A percentile compares a stretch with the other conserved stretches of the same genome.
Evolutionary conservation across 768 basidiomycete species (phyloP).

Genomic region (Cubamyces lactineus): DNA sequence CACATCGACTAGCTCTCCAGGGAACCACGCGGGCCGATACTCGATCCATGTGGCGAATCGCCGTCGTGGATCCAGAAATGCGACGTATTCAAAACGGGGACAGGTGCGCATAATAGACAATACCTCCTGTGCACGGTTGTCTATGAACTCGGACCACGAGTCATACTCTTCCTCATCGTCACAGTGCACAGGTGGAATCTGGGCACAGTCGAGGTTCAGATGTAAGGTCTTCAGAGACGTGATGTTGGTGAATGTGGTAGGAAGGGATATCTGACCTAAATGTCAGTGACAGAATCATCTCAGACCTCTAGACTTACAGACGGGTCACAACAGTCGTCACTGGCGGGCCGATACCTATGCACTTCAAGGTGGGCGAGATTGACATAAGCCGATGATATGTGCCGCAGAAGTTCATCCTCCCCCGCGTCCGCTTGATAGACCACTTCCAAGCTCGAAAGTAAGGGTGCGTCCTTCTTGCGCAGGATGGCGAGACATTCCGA

Average conservation of each 20-base stretch:
- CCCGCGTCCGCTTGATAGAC: not conserved
- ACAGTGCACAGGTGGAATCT: not conserved
- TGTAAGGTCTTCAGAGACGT: not conserved
- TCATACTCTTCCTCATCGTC: not conserved
- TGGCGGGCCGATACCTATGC: not conserved
- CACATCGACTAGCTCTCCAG: no score
- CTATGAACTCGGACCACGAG: not conserved
- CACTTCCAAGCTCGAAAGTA: not conserved
- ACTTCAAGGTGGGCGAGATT: not conserved
- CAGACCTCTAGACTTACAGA: not conserved
- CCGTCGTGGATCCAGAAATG: not conserved
- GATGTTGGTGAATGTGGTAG: not conserved
- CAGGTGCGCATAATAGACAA: not conserved
- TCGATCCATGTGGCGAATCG: no score
- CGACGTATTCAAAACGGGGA: not conserved
- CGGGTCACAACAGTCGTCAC: not conserved
- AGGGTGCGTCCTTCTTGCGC: not conserved
- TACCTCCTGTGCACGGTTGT: not conserved
- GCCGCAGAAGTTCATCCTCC: not conserved
- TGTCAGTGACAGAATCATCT: no score
- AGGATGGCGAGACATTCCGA: slow-evolving; percentile 3
- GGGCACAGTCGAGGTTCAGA: not conserved
- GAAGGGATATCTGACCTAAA: not conserved
- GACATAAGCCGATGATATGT: not conserved
- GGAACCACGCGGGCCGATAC: no score